Evolutionary conservation across 257 asterid species (phyloP), one percentile per base, ranked within the genome.

Genomic region (Solanum bukasovii): DNA sequence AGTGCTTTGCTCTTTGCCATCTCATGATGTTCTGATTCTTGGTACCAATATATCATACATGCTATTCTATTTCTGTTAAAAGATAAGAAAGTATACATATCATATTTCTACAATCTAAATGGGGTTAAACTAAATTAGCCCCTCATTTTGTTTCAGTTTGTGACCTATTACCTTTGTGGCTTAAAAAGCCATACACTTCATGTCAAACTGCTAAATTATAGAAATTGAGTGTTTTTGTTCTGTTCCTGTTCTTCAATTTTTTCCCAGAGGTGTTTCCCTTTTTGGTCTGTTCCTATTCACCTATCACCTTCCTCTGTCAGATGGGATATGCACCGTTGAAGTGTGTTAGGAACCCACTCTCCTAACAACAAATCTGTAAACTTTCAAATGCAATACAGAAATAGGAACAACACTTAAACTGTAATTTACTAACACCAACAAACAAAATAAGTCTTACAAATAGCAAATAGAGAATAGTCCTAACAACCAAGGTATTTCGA

Each of bases 1-100:
- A 88, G 95, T 88, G 72, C 83, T 35, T 7, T 13, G 35, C 49
- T 63, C 67, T 31, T 49, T 29, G 70, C 40, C 85, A 49, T 49
- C 68, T 74, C 44, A 29, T 82, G 31, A 16, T 82, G 7, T 82
- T 81, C 68, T 46, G 68, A 49, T 49, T 29, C 18, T 49, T 81
- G 68, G 56, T 81, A 10, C 40, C 46, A 73, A 73, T 20, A 74
- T 74, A 29, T 82, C 70, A 49, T 82, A 16, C 70, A 49, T 82
- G 42, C 70, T 31, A 29, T 31, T 79, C 68, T 29, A 18, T 10
- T 46, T 49, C n/a, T 52, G 70, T 10, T 81, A 27, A 9, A 81
- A 81, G 68, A 27, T 46, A 29, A 29, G 65, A 18, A 18, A 81
- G 25, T 81, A 46, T 18, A 46, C 59, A 79, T 29, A 29, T 46